A percentile compares a stretch with the other conserved stretches of the same genome.
Evolutionary conservation across 2,329 filamentous ascomycete genomes (phyloP).

Genomic region (Cordyceps tenuipes): DNA sequence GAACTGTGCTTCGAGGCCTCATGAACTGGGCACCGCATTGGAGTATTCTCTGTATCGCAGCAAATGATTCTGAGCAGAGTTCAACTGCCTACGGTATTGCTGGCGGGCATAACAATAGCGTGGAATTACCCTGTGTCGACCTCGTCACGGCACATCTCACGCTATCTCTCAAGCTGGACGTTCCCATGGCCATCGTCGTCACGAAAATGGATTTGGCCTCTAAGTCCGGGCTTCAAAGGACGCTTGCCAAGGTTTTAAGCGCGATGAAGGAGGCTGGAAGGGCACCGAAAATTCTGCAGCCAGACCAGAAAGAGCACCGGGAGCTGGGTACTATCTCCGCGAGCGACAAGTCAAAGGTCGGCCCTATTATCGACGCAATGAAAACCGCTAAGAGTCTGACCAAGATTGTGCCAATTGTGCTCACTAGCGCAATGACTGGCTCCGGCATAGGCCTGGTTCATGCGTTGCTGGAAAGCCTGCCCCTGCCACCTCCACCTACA

Average conservation of each 20-base stretch:
- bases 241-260: conserved; percentile 65
- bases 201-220: conserved; percentile 88
- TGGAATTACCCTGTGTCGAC: conserved; percentile 39
- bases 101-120: background rate
- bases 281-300: conserved; percentile 63
- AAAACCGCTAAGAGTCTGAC: conserved; percentile 32
- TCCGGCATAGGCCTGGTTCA: conserved; percentile 75
- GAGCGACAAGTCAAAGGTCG: conserved; percentile 50
- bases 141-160: conserved; percentile 73
- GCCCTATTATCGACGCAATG: conserved; percentile 45
- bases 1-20: conserved; percentile 82
- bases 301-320: conserved; percentile 38
- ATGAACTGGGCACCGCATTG: conserved; percentile 95
- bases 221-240: conserved; percentile 59
- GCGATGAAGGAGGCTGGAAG: conserved; percentile 68
- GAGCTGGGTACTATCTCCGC: conserved; percentile 50
- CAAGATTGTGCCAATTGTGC: conserved; percentile 67
- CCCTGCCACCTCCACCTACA: conserved; percentile 52
- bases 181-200: conserved; percentile 73
- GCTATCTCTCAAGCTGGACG: conserved; percentile 70
- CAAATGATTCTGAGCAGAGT: conserved; percentile 55
- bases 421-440: conserved; percentile 82
- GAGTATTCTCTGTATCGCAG: conserved; percentile 79
- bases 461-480: conserved; percentile 68
- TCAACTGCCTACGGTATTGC: conserved; percentile 13